phyloP scores from a whole-genome alignment of 1,284 basidiomycete species.

The Moesziomyces sp. region DNA sequence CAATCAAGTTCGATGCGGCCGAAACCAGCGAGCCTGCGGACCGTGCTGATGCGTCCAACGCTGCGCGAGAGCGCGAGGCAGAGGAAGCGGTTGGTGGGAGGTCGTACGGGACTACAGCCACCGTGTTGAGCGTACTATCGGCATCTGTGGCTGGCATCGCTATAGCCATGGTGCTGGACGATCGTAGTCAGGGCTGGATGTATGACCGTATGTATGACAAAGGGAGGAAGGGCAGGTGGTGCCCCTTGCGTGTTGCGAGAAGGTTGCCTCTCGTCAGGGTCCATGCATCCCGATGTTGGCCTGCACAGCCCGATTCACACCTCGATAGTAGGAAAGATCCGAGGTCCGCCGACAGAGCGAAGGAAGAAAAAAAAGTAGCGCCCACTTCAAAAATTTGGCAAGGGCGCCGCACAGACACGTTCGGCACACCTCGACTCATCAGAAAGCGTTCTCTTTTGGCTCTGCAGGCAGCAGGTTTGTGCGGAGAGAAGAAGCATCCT shows the following conservation, averaged over 20 bases:
- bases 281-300: slow-evolving; percentile 14
- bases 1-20: slow-evolving; percentile 37
- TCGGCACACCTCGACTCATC: neutral
- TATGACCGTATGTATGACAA: no score
- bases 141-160: neutral
- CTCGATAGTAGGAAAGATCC: neutral
- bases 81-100: slow-evolving; percentile 1
- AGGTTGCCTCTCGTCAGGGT: slow-evolving; percentile 12
- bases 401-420: neutral
- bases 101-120: slow-evolving; percentile 36
- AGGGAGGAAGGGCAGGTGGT: no score
- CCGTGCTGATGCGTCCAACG: slow-evolving; percentile 3
- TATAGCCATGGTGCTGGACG: slow-evolving; percentile 12
- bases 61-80: neutral
- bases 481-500: neutral
- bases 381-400: neutral
- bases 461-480: neutral
- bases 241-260: neutral
- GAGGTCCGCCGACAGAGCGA: neutral
- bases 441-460: no score
- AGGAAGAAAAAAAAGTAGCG: neutral
- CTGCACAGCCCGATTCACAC: slow-evolving; percentile 1
- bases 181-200: no score
- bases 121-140: slow-evolving; percentile 24
- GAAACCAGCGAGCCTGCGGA: slow-evolving; percentile 12